Conservation (phyloP, 2,329 filamentous ascomycete species). For the Cercospora brassicicola region DNA sequence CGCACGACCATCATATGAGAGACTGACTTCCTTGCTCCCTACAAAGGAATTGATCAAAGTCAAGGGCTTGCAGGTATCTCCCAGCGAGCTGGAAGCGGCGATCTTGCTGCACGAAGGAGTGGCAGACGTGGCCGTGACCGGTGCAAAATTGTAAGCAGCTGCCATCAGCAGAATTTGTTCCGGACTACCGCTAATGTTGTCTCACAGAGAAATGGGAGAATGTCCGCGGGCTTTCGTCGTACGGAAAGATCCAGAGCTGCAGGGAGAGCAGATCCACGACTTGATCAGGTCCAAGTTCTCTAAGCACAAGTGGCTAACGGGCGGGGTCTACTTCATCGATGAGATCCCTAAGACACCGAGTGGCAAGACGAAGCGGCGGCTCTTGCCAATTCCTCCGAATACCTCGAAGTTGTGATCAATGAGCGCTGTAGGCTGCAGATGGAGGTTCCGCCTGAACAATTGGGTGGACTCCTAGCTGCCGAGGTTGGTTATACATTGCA, state of each 20-base stretch:
- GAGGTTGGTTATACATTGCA: no score
- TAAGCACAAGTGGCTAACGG: not conserved
- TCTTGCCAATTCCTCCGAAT: not conserved
- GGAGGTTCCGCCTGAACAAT: not conserved
- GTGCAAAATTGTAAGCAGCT: not conserved
- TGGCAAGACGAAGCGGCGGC: not conserved
- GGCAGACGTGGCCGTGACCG: not conserved
- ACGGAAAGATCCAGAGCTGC: not conserved
- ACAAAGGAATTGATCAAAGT: constrained; percentile 25
- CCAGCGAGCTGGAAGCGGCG: constrained; percentile 38
- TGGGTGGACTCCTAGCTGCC: no score
- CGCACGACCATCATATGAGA: not conserved
- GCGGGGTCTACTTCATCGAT: not conserved
- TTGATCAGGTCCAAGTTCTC: not conserved
- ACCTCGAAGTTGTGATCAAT: not conserved
- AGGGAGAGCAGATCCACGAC: not conserved
- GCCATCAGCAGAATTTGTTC: not conserved
- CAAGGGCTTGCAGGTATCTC: constrained; percentile 40
- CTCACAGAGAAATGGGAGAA: not conserved
- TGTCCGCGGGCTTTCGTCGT: not conserved
- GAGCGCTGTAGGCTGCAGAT: not conserved
- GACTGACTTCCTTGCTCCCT: not conserved
- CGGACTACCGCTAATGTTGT: not conserved
- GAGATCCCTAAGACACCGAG: not conserved
- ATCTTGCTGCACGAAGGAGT: constrained; percentile 47